A percentile compares a stretch with the other conserved stretches of the same genome.
phyloP scores from a whole-genome alignment of 768 basidiomycete species.

The Termitomyces bulborhizus region DNA sequence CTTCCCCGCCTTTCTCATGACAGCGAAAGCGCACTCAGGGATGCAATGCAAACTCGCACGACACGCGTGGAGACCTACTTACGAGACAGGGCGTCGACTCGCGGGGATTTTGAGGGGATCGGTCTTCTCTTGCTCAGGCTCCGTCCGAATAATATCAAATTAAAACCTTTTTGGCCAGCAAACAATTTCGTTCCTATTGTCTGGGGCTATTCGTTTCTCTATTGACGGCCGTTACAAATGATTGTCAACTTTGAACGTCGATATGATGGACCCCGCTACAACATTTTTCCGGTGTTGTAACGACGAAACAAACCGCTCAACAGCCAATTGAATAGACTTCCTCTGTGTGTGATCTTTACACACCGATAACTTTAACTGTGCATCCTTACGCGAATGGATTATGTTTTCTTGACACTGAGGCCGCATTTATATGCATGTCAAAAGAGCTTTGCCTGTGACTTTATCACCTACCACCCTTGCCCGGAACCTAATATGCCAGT shows the following conservation, averaged over 20 bases:
- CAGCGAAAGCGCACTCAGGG: background rate
- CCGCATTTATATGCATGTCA: background rate
- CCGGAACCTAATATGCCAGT: background rate
- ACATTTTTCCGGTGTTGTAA: no score
- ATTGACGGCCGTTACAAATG: background rate
- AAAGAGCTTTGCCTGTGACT: background rate
- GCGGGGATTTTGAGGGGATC: background rate
- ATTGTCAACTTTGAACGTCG: background rate
- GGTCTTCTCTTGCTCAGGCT: background rate
- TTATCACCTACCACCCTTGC: background rate
- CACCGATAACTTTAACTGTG: background rate
- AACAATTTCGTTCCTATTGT: background rate
- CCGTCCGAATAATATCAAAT: background rate
- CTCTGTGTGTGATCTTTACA: background rate
- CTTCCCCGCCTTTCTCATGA: background rate
- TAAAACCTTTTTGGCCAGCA: background rate
- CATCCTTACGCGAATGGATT: background rate
- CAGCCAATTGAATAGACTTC: background rate
- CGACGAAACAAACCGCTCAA: no score
- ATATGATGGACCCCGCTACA: no score
- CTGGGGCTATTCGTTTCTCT: background rate
- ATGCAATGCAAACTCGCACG: background rate
- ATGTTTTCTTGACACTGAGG: background rate
- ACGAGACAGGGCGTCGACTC: background rate
- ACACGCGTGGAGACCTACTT: background rate